Conservation (phyloP, 257 asterid species). For the Handroanthus guayacan region DNA sequence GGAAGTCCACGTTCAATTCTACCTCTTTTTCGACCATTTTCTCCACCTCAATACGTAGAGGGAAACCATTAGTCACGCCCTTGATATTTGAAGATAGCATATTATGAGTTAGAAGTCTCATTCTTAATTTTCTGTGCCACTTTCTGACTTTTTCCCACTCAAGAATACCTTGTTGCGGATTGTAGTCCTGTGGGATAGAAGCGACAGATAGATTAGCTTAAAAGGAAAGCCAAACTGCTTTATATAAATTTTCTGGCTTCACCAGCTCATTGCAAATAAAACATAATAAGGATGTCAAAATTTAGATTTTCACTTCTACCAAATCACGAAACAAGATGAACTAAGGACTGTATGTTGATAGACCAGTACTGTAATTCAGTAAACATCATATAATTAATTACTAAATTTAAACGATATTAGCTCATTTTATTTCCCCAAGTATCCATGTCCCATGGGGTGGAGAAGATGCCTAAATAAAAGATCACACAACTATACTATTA, state of each 20-base stretch:
- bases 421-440: neutral
- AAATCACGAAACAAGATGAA: constrained; percentile 3
- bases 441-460: no score
- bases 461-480: neutral
- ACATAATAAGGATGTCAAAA: neutral
- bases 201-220: neutral
- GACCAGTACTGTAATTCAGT: neutral
- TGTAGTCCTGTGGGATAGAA: neutral
- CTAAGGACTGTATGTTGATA: neutral
- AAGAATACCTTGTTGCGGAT: neutral
- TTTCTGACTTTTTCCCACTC: neutral
- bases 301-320: neutral
- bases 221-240: neutral
- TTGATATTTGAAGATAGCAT: constrained; percentile 91
- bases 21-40: constrained; percentile 68
- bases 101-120: constrained; percentile 92
- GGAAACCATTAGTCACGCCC: constrained; percentile 81
- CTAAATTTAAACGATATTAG: neutral
- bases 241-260: neutral
- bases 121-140: constrained; percentile 28
- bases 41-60: constrained; percentile 67
- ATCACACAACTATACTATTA: no score
- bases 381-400: neutral
- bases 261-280: neutral
- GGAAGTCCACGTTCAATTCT: constrained; percentile 72